Conservation (phyloP, 805 yeast genomes). For the Kazachstania taianensis region DNA sequence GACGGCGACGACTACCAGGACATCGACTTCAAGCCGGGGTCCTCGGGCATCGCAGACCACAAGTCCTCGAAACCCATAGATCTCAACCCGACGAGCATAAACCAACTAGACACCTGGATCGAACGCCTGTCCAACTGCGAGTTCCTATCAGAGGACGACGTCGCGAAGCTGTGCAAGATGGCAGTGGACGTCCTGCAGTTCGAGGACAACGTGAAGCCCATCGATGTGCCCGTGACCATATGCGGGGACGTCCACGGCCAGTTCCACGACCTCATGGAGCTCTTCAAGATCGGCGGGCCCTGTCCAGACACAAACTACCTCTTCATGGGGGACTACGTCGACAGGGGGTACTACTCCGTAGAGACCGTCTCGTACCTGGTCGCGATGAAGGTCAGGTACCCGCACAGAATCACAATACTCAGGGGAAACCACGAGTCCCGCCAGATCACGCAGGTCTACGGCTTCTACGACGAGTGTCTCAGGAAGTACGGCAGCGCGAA, state of each 20-base stretch:
- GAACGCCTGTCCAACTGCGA: slow-evolving; percentile 70
- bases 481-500: slow-evolving; percentile 87
- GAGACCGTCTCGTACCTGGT: slow-evolving; percentile 85
- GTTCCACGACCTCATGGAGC: slow-evolving; percentile 87
- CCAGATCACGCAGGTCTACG: slow-evolving; percentile 93
- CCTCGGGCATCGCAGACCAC: slow-evolving; percentile 32
- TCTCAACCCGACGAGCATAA: slow-evolving; percentile 37
- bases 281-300: slow-evolving; percentile 89
- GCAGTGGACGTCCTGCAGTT: slow-evolving; percentile 84
- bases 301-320: slow-evolving; percentile 85
- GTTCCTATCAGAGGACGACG: slow-evolving; percentile 72
- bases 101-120: slow-evolving; percentile 82
- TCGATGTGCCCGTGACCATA: slow-evolving; percentile 88
- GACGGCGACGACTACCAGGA: slow-evolving; percentile 19
- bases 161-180: slow-evolving; percentile 72
- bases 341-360: slow-evolving; percentile 70
- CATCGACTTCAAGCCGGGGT: slow-evolving; percentile 24
- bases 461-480: slow-evolving; percentile 90
- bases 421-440: slow-evolving; percentile 94
- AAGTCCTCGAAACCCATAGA: slow-evolving; percentile 33
- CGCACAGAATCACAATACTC: slow-evolving; percentile 80
- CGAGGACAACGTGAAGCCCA: slow-evolving; percentile 93
- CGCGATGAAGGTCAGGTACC: slow-evolving; percentile 87
- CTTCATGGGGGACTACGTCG: slow-evolving; percentile 90
- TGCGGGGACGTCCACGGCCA: slow-evolving; percentile 98